A percentile compares a stretch with the other conserved stretches of the same genome.
These are phyloP conservation scores for Penicillium sp. DNA, from an alignment of 2,329 filamentous ascomycete genomes.

Conservation along the genomic window DNA sequence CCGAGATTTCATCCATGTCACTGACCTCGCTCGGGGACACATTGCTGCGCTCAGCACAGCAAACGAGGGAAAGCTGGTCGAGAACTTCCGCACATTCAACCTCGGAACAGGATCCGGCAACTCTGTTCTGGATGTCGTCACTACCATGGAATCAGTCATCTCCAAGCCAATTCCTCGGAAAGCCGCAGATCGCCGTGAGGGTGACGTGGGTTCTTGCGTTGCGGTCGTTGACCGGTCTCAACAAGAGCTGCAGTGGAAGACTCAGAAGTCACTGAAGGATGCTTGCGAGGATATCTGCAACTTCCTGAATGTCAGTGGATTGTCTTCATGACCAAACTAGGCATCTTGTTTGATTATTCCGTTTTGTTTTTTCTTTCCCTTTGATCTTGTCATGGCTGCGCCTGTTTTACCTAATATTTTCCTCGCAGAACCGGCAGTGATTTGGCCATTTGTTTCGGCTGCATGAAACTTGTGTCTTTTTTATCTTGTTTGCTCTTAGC, in stretches of 20 bases:
- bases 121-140: constrained; percentile 45
- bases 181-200: constrained; percentile 39
- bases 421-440: background rate
- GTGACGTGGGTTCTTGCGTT: constrained; percentile 47
- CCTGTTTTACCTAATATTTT: background rate
- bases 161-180: constrained; percentile 39
- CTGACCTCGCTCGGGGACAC: constrained; percentile 65
- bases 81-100: constrained; percentile 50
- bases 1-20: constrained; percentile 70
- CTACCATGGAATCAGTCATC: constrained; percentile 44
- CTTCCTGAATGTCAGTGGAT: constrained; percentile 40
- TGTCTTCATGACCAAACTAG: constrained; percentile 27
- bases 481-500: constrained; percentile 1
- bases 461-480: constrained; percentile 7
- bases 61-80: constrained; percentile 36
- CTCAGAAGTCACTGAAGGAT: constrained; percentile 43
- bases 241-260: constrained; percentile 58
- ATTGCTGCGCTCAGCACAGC: constrained; percentile 59
- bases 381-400: background rate
- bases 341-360: constrained; percentile 4
- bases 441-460: constrained; percentile 8
- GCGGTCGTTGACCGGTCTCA: constrained; percentile 45
- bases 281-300: constrained; percentile 45
- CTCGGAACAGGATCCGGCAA: constrained; percentile 45
- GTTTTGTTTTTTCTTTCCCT: constrained; percentile 6